Evolutionary conservation across 345 rosid species (phyloP), one percentile per base, ranked within the genome.

Genomic region (Boechera divaricarpa): DNA sequence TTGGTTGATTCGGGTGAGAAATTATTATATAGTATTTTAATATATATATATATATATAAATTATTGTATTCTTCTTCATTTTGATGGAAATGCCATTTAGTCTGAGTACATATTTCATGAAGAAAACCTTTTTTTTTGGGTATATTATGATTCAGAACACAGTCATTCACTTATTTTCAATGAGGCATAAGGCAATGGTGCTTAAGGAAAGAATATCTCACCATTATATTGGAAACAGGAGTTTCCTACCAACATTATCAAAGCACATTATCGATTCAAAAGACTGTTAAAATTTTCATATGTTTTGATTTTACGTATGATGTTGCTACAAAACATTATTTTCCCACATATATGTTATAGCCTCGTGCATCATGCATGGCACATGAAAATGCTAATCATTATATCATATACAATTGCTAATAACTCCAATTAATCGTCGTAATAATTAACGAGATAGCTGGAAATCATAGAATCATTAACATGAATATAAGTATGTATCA

Each of bases 401-500:
- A 32, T 39, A 18, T 49, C 29, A 10, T 58, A 67, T 21, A 59
- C 28, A 51, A 58, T 58, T 75, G 52, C 21, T 67, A 65, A 51
- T 39, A 68, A 29, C 36, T 75, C 53, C 44, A 38, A 60, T 51
- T 59, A 60, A 69, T 60, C 18, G 63, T 76, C 3, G 10, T 21
- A 32, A 51, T 61, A 62, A 31, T 69, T 69, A 76, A 62, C 35
- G 58, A 69, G 75, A 42, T 44, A 53, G 80, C 57, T 62, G 75
- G 75, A 60, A 51, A 42, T 31, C 33, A n/a, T 53, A 53, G 64
- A 63, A 76, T 68, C 10, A 62, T 62, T 42, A 69, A 54, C 57
- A 76, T 42, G 48, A 69, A 33, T 29, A 59, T 59, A 53, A 66
- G 12, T 2, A 44, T 61, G 36, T 38, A 59, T 60, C 49, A 74